A percentile compares a stretch with the other conserved stretches of the same genome.
Evolutionary conservation across 2,329 filamentous ascomycete genomes (phyloP).

Genomic region (Aureobasidium sp.): DNA sequence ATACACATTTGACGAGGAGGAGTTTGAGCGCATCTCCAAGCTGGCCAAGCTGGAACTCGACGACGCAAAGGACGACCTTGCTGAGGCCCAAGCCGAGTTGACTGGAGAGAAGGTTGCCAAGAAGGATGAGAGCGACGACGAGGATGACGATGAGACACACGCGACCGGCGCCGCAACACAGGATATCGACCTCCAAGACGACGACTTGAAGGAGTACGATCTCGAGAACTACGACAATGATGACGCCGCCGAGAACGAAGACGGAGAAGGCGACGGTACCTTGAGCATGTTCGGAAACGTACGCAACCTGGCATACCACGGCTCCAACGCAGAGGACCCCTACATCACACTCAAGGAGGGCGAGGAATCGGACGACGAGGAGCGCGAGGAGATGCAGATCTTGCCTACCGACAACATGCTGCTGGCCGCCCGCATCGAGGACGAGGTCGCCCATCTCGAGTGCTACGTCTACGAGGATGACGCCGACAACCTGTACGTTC

Average conservation of each 20-base stretch:
- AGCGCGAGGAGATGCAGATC: constrained; percentile 89
- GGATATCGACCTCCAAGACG: constrained; percentile 44
- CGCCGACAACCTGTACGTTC: constrained; percentile 93
- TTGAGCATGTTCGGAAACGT: constrained; percentile 94
- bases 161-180: constrained; percentile 16
- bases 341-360: constrained; percentile 81
- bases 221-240: constrained; percentile 93
- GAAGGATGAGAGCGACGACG: constrained; percentile 49
- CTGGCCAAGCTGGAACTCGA: constrained; percentile 63
- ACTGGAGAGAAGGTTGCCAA: constrained; percentile 21
- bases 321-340: constrained; percentile 88
- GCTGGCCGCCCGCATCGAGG: constrained; percentile 86
- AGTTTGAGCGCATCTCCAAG: constrained; percentile 43
- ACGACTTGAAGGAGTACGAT: constrained; percentile 92
- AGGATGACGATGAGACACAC: constrained; percentile 21
- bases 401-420: constrained; percentile 88
- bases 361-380: constrained; percentile 63
- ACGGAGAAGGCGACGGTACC: constrained; percentile 48
- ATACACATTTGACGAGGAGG: constrained; percentile 44
- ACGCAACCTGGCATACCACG: constrained; percentile 87
- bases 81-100: constrained; percentile 49
- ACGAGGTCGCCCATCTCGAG: constrained; percentile 92
- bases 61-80: constrained; percentile 80
- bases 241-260: constrained; percentile 55
- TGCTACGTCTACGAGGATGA: constrained; percentile 96